A percentile compares a stretch with the other conserved stretches of the same genome.
These are phyloP conservation scores for Backusella sp. DNA, from an alignment of 192 early-diverging fungal genomes.

Conservation along the genomic window DNA sequence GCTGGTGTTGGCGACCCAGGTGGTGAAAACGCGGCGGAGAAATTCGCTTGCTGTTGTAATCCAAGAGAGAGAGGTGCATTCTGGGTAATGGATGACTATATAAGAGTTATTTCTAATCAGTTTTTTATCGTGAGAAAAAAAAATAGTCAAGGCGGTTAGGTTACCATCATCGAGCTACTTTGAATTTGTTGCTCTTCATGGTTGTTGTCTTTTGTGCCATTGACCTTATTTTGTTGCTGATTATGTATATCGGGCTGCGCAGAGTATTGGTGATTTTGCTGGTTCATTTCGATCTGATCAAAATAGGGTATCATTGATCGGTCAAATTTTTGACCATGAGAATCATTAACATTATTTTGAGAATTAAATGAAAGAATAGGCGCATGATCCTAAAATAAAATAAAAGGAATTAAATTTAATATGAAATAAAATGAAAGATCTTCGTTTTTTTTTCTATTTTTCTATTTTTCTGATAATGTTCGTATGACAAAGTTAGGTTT, in stretches of 20 bases:
- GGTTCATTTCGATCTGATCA: conserved; percentile 6
- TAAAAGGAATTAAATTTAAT: neutral
- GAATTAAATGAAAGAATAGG: neutral
- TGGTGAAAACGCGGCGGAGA: neutral
- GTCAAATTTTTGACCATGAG: neutral
- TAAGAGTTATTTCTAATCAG: conserved; percentile 12
- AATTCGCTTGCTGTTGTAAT: neutral
- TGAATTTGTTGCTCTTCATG: neutral
- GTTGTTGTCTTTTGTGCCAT: neutral
- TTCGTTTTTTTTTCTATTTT: neutral
- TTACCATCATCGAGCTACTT: neutral
- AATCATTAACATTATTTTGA: neutral
- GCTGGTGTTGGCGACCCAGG: neutral
- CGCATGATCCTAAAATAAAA: neutral
- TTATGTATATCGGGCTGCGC: neutral
- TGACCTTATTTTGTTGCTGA: neutral
- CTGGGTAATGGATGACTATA: neutral
- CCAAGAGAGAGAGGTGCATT: neutral
- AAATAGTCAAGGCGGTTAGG: neutral
- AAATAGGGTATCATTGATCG: conserved; percentile 8
- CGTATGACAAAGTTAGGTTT: neutral
- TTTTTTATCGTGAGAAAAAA: conserved; percentile 15
- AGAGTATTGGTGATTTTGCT: neutral
- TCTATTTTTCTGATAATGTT: neutral
- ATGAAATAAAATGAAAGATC: neutral